These are phyloP conservation scores for Lyophyllum atratum DNA, from an alignment of 768 basidiomycete species.

Conservation along the genomic window DNA sequence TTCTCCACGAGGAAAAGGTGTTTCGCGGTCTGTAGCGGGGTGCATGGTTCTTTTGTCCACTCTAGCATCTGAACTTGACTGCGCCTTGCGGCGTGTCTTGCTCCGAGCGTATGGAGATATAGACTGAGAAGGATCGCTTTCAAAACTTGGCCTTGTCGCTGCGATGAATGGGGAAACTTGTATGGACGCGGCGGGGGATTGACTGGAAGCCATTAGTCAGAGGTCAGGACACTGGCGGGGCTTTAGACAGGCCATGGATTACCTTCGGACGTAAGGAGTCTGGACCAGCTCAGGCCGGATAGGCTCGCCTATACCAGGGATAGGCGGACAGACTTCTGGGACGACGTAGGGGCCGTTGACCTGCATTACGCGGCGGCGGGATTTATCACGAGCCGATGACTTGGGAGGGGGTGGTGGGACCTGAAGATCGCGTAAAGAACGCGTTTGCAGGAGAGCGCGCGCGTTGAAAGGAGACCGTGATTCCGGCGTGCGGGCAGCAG, in stretches of 20 bases:
- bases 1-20: not conserved
- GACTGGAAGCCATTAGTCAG: not conserved
- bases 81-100: not conserved
- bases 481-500: conserved; percentile 12
- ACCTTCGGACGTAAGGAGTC: conserved; percentile 8
- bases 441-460: conserved; percentile 14
- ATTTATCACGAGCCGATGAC: conserved; percentile 8
- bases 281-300: conserved; percentile 1
- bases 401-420: conserved; percentile 3
- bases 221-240: not conserved
- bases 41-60: not conserved
- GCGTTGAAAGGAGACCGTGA: conserved; percentile 2
- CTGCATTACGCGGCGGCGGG: conserved; percentile 9
- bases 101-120: conserved; percentile 2
- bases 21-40: not conserved
- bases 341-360: conserved; percentile 1
- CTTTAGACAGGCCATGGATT: not conserved
- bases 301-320: not conserved
- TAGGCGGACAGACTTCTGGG: not conserved
- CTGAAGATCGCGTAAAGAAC: conserved; percentile 18
- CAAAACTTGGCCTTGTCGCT: conserved; percentile 1
- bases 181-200: not conserved
- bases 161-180: conserved; percentile 11
- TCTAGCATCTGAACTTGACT: not conserved
- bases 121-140: not conserved